Percentiles rank a stretch among this genome's conserved stretches.
phyloP scores from a whole-genome alignment of 2,329 filamentous ascomycete genomes.

The Trichoderma sp. region DNA sequence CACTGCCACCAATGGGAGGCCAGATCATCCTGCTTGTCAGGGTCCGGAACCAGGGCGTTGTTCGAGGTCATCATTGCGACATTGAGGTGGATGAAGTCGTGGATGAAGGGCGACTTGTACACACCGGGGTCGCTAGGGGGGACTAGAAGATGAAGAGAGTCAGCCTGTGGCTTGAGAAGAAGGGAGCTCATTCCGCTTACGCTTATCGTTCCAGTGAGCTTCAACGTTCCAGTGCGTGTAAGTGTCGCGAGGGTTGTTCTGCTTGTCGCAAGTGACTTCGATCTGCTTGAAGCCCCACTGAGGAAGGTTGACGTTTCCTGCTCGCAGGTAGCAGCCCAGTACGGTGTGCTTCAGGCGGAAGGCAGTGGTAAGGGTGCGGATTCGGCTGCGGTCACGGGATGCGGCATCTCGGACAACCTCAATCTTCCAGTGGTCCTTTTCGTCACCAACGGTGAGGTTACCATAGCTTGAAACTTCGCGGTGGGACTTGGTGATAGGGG shows the following conservation, averaged over 20 bases:
- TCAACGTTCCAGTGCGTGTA: conserved; percentile 99
- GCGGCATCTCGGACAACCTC: conserved; percentile 91
- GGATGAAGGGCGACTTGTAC: conserved; percentile 95
- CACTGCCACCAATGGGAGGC: conserved; percentile 98
- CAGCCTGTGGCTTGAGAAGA: not conserved
- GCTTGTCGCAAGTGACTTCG: conserved; percentile 91
- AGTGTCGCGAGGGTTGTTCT: conserved; percentile 86
- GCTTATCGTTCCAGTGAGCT: conserved; percentile 88
- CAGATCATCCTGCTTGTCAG: conserved; percentile 97
- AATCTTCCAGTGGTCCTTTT: conserved; percentile 95
- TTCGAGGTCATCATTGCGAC: conserved; percentile 99
- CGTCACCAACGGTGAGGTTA: conserved; percentile 91
- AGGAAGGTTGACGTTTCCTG: conserved; percentile 92
- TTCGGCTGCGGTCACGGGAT: conserved; percentile 78
- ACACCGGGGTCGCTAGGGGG: conserved; percentile 85
- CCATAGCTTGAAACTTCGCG: conserved; percentile 95
- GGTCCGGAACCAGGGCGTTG: conserved; percentile 95
- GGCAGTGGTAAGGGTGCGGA: conserved; percentile 89
- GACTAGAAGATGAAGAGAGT: conserved; percentile 56
- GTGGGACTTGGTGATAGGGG: conserved; percentile 85
- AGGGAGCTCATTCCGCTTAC: conserved; percentile 58
- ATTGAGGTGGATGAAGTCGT: conserved; percentile 97
- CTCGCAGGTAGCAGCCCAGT: conserved; percentile 90
- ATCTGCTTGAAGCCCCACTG: conserved; percentile 99
- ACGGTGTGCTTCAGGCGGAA: conserved; percentile 84